Evolutionary conservation across 2,329 filamentous ascomycete species (phyloP).

Genomic region (Metarhizium rileyi): DNA sequence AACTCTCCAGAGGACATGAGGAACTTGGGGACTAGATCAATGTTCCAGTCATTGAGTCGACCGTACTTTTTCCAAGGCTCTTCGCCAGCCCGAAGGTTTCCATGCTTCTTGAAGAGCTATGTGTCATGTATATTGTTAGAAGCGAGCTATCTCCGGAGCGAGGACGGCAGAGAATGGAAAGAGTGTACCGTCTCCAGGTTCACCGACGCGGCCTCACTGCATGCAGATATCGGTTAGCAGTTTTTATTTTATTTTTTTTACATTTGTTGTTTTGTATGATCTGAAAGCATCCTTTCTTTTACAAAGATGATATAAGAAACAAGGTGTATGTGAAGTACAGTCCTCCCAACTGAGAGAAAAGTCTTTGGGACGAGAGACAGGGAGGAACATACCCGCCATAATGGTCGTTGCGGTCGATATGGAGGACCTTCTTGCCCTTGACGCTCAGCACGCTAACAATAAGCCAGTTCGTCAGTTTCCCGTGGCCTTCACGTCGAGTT

Average conservation of each 20-base stretch:
- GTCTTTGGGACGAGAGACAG: neutral
- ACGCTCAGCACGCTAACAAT: conserved; percentile 71
- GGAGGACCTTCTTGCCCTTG: conserved; percentile 97
- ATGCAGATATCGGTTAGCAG: conserved; percentile 18
- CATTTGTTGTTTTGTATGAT: neutral
- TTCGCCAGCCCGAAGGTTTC: conserved; percentile 66
- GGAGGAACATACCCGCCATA: conserved; percentile 72
- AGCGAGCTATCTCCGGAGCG: conserved; percentile 9
- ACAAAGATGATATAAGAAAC: too few species aligned
- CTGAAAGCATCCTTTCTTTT: too few species aligned
- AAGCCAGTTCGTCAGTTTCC: conserved; percentile 22
- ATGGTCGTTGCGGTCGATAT: conserved; percentile 97
- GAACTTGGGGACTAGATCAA: conserved; percentile 96
- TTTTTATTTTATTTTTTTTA: neutral
- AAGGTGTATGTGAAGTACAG: too few species aligned
- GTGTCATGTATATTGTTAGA: conserved; percentile 9
- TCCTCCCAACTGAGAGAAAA: neutral
- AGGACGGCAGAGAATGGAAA: conserved; percentile 8
- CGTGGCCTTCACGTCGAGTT: neutral
- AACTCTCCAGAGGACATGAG: conserved; percentile 98
- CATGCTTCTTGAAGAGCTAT: conserved; percentile 94
- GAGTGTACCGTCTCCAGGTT: conserved; percentile 81
- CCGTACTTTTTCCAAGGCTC: conserved; percentile 99
- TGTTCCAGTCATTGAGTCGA: conserved; percentile 96
- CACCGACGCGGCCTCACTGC: conserved; percentile 80